Base-by-base conservation (phyloP, 1,139 yeast species). In the Lodderomyces margitis region DNA sequence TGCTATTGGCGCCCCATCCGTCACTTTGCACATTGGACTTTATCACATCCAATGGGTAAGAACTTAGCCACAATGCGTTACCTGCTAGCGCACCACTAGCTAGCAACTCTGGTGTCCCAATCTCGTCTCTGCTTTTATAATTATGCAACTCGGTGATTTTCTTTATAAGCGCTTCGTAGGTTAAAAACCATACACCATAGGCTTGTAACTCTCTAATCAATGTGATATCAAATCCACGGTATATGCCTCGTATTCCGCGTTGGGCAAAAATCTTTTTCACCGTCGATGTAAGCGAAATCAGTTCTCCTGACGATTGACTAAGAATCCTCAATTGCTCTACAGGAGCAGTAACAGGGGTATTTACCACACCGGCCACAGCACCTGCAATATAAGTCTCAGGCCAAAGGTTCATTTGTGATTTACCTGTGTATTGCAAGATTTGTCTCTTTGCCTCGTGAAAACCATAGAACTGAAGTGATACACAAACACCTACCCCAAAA, bases 101-200 rank as follows among this genome's bases (percentile, higher is more conserved):
- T 57, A 83, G 69, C 34, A 84, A 68, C 56, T 83, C 81, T 48
- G 81, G 75, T 0, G 91, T 78, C 2, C 80, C 70, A 23, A 84
- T 70, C 15, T 80, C 75, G 36, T 71, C 65, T 45, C 91, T 64
- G 12, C 68, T 62, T 25, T 55, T 55, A 47, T 69, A 70, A 33
- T 59, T 60, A 35, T 62, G 58, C 10, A 52, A 51, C 24, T 57
- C 54, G 27, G 67, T 60, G 15, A 78, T 66, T 40, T 61, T 58
- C 38, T 66, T 67, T 54, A 85, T 78, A 41, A 85, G 61, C 34
- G 68, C 70, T 56, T 86, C 95, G 57, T 82, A 86, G 0, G 89
- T 71, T 46, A 83, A 62, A 52, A 86, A 86, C 94, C 94, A 86
- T 12, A 83, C 81, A 12, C 95, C 95, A 53, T 85, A 85, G 0